Base-by-base conservation (phyloP, 2,329 filamentous ascomycete genomes). In the Aspergillus amoenus region DNA sequence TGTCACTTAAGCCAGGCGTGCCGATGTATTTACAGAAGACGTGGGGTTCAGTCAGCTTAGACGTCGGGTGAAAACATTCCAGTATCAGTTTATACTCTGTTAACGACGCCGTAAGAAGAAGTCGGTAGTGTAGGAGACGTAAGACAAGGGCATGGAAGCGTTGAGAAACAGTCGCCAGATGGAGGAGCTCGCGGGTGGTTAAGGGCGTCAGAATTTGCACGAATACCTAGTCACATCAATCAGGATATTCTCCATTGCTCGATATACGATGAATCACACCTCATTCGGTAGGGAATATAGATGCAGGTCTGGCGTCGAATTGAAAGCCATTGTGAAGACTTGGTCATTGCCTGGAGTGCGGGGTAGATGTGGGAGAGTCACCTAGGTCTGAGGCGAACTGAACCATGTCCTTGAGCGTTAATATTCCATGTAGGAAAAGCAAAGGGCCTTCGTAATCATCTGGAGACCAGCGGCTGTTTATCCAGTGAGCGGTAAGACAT, bases 31-130 rank as follows among this genome's bases (percentile, higher is more conserved):
- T 79, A 73, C 90, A 93, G 68, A 83, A 82, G 12, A 91, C 80
- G 54, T 86, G 86, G 0, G 89, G 88, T 18, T 88, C 87, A 5
- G 82, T 86, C 49, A 88, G 78, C 71, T 87, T 88, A 22, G 82
- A 85, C 61, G 81, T 84, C 0, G 90, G 90, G 61, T 89, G 89
- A 68, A 89, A 93, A 70, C 88, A 91, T 75, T 93, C 89, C 42
- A 95, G 83, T 39, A 93, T 84, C 40, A 94, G 75, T 53, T 86
- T 83, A 67, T 90, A 84, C 39, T 85, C 82, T 39, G 81, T 75
- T 7, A 88, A 74, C 3, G 82, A 75, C 4, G 85, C 81, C 18
- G 85, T 84, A 18, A 81, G 71, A 46, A 87, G 74, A 2, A 91
- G 78, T 34, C 89, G 86, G 48, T 82, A 80, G 61, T 89, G 84